Percentiles rank a stretch among this genome's conserved stretches.
These are phyloP conservation scores for Teunomyces panamensis DNA, from an alignment of 805 yeast species.

Conservation along the genomic window DNA sequence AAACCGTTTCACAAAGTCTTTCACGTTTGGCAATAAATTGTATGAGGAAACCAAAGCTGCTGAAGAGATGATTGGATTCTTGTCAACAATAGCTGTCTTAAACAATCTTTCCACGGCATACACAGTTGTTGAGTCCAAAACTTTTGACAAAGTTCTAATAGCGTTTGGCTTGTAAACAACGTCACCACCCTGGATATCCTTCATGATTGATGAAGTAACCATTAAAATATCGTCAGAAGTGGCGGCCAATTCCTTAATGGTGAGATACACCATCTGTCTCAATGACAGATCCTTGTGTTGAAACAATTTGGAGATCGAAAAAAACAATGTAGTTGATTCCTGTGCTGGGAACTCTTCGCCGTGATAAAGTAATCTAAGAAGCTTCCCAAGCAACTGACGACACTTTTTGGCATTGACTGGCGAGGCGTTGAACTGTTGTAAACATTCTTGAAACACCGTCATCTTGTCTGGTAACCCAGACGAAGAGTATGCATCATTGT, in stretches of 20 bases:
- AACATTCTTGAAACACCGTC: conserved; percentile 95
- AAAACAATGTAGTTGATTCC: conserved; percentile 90
- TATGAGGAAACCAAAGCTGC: conserved; percentile 94
- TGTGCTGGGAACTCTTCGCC: conserved; percentile 86
- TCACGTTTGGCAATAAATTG: conserved; percentile 84
- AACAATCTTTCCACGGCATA: conserved; percentile 90
- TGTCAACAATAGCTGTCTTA: conserved; percentile 90
- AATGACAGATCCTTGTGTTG: conserved; percentile 86
- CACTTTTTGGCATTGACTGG: conserved; percentile 88
- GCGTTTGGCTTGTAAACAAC: conserved; percentile 89
- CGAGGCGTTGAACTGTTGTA: conserved; percentile 86
- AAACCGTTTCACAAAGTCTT: conserved; percentile 91
- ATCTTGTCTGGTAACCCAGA: conserved; percentile 83
- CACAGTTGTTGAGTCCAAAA: conserved; percentile 85
- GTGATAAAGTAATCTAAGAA: conserved; percentile 74
- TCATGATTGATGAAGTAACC: conserved; percentile 98
- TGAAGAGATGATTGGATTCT: conserved; percentile 80
- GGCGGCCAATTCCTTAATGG: conserved; percentile 85
- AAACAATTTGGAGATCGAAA: conserved; percentile 89
- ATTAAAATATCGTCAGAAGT: conserved; percentile 89
- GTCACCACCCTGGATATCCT: conserved; percentile 91
- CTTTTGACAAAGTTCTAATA: conserved; percentile 84
- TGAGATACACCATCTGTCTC: conserved; percentile 90
- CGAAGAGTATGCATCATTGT: conserved; percentile 67
- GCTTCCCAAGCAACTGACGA: conserved; percentile 75